A percentile compares a stretch with the other conserved stretches of the same genome.
These are phyloP conservation scores for Mycena pura DNA, from an alignment of 768 basidiomycete species.

Conservation along the genomic window DNA sequence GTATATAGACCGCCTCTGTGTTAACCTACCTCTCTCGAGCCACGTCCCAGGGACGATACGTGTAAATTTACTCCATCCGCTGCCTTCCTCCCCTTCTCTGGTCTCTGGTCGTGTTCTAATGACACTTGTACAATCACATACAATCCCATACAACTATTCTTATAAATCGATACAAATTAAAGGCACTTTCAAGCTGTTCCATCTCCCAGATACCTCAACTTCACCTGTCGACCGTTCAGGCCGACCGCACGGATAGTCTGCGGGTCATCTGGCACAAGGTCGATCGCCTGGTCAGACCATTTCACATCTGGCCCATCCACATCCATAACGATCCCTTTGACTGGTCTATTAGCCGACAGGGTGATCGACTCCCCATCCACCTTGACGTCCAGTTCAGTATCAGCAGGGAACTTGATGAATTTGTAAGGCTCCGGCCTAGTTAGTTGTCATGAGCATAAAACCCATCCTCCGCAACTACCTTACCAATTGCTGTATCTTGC, in stretches of 20 bases:
- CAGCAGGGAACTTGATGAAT: slow-evolving; percentile 81
- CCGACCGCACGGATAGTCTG: slow-evolving; percentile 73
- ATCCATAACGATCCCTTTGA: slow-evolving; percentile 90
- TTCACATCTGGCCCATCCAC: slow-evolving; percentile 72
- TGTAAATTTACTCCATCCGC: slow-evolving; percentile 42
- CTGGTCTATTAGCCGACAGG: slow-evolving; percentile 66
- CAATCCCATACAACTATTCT: slow-evolving; percentile 15
- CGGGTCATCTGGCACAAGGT: slow-evolving; percentile 86
- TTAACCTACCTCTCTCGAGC: slow-evolving; percentile 1
- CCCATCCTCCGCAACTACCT: no score
- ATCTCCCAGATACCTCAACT: slow-evolving; percentile 77
- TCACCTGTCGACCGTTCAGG: slow-evolving; percentile 68
- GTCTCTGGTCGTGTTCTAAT: slow-evolving; percentile 21
- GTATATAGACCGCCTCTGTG: slow-evolving; percentile 22
- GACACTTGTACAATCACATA: slow-evolving; percentile 23
- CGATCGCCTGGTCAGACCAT: slow-evolving; percentile 92
- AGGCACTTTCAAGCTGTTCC: slow-evolving; percentile 58
- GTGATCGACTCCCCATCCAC: slow-evolving; percentile 67
- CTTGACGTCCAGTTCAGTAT: slow-evolving; percentile 63
- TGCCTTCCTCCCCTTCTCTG: slow-evolving; percentile 19
- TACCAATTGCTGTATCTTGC: slow-evolving; percentile 81
- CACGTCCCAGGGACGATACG: slow-evolving; percentile 25
- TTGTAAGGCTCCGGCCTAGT: slow-evolving; percentile 95
- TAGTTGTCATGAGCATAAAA: neutral
- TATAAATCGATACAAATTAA: slow-evolving; percentile 14